A percentile compares a stretch with the other conserved stretches of the same genome.
Evolutionary conservation across 148 eudicot genomes (phyloP).

Genomic region (Rhododendron henanense): DNA sequence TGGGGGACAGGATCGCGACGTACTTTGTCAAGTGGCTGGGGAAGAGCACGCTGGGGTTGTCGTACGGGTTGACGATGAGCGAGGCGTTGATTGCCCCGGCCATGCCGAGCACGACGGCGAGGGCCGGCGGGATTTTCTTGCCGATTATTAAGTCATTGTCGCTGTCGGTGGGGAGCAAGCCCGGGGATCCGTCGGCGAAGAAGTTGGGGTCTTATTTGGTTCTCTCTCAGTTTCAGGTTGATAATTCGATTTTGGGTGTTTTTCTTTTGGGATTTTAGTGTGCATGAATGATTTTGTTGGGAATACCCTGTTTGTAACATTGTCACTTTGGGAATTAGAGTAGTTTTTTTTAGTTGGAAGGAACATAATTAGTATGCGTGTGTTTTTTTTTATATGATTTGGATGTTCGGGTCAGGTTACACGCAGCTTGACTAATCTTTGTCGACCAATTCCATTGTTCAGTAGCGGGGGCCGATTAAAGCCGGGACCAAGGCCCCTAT

Average conservation of each 20-base stretch:
- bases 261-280: neutral
- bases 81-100: slow-evolving; percentile 93
- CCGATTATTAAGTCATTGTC: slow-evolving; percentile 90
- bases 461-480: neutral
- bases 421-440: neutral
- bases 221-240: slow-evolving; percentile 88
- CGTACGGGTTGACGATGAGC: slow-evolving; percentile 74
- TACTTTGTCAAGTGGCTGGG: slow-evolving; percentile 88
- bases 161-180: slow-evolving; percentile 63
- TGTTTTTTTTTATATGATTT: no score
- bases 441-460: neutral
- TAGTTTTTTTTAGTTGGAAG: neutral
- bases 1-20: slow-evolving; percentile 83
- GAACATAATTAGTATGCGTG: neutral
- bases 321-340: neutral
- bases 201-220: slow-evolving; percentile 73
- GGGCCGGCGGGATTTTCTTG: slow-evolving; percentile 91
- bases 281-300: neutral
- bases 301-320: neutral
- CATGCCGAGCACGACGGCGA: slow-evolving; percentile 93
- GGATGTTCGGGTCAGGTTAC: neutral
- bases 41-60: slow-evolving; percentile 76
- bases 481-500: neutral
- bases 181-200: slow-evolving; percentile 43
- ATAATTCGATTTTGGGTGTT: neutral